Conservation (phyloP, 2,329 filamentous ascomycete genomes). For the Calonectria crousiana region DNA sequence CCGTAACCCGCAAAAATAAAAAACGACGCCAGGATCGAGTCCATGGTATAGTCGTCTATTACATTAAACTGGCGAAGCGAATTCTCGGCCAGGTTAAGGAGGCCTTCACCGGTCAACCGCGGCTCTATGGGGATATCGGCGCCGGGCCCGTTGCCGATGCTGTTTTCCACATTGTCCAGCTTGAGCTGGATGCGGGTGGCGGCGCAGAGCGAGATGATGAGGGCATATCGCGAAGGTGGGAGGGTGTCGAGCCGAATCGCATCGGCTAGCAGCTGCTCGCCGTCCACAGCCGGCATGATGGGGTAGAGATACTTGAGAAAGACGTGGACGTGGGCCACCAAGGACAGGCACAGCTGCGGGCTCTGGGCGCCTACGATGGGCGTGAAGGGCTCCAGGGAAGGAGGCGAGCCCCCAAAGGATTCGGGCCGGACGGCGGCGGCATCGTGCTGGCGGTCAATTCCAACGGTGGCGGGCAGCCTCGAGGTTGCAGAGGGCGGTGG, state of each 20-base stretch:
- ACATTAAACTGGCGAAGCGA: conserved; percentile 44
- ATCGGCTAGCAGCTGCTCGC: conserved; percentile 43
- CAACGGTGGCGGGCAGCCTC: neutral
- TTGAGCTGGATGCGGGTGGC: conserved; percentile 46
- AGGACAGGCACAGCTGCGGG: conserved; percentile 36
- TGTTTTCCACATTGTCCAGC: conserved; percentile 34
- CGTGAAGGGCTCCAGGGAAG: neutral
- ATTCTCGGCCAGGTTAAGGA: conserved; percentile 43
- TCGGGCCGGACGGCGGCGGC: neutral
- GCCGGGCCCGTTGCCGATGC: conserved; percentile 24
- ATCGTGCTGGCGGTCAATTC: neutral
- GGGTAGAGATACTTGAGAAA: conserved; percentile 49
- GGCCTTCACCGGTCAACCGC: conserved; percentile 40
- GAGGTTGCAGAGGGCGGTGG: neutral
- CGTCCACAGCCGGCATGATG: conserved; percentile 48
- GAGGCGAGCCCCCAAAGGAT: neutral
- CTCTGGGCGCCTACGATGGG: conserved; percentile 22
- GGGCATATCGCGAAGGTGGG: conserved; percentile 43
- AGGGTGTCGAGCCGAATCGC: conserved; percentile 40
- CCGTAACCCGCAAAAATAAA: conserved; percentile 49
- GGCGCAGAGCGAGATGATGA: conserved; percentile 46
- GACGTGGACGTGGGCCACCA: conserved; percentile 44
- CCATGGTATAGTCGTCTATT: conserved; percentile 44
- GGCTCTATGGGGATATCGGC: conserved; percentile 36
- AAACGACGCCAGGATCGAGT: conserved; percentile 46